Evolutionary conservation across 768 basidiomycete species (phyloP).

Genomic region (Russula sp.): DNA sequence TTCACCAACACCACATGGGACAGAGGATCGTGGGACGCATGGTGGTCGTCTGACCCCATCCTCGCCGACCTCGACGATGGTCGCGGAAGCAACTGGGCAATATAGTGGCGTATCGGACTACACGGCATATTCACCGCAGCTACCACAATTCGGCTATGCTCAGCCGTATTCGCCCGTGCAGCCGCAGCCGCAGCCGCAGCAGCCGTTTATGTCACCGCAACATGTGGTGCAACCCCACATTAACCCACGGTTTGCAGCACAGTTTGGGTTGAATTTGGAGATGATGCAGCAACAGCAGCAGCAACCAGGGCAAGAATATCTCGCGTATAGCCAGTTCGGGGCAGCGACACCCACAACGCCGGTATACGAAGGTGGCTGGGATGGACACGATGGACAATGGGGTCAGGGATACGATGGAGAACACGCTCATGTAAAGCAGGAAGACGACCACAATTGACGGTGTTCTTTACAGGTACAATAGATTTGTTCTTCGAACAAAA

Average conservation of each 20-base stretch:
- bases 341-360: background rate
- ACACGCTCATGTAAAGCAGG: background rate
- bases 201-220: constrained; percentile 15
- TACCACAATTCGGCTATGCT: constrained; percentile 10
- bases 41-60: constrained; percentile 26
- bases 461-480: background rate
- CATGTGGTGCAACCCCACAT: constrained; percentile 70
- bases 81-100: constrained; percentile 41
- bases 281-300: constrained; percentile 21
- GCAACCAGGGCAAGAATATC: constrained; percentile 20
- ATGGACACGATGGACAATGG: constrained; percentile 13
- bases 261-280: constrained; percentile 46
- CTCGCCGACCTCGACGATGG: constrained; percentile 42
- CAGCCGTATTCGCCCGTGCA: constrained; percentile 13
- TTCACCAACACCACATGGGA: constrained; percentile 17
- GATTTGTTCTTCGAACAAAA: background rate
- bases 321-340: constrained; percentile 12
- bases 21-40: constrained; percentile 29
- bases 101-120: constrained; percentile 20
- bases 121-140: constrained; percentile 9
- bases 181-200: constrained; percentile 4
- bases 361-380: constrained; percentile 8
- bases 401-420: background rate
- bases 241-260: constrained; percentile 69
- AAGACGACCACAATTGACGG: background rate